Evolutionary conservation across 176 grass and related monocot species (phyloP).

Genomic region (Elymus sibiricus): DNA sequence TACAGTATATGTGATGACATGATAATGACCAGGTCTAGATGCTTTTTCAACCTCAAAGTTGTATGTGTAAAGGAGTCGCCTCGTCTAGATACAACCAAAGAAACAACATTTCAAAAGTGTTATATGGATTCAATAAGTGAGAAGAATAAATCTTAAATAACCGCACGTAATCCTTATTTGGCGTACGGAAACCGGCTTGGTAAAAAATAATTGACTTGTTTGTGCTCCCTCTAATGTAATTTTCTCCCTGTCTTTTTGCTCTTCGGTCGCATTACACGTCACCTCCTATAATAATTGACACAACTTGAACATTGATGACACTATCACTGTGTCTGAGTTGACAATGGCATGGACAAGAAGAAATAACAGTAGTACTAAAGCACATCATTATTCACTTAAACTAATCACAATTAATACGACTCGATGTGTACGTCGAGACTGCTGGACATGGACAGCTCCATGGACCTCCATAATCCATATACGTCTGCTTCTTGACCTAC

Average conservation of each 20-base stretch:
- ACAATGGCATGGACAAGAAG: neutral
- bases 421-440: conserved; percentile 1
- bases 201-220: neutral
- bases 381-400: neutral
- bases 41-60: neutral
- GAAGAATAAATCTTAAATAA: neutral
- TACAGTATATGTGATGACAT: neutral
- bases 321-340: neutral
- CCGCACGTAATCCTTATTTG: neutral
- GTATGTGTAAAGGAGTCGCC: no score
- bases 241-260: neutral
- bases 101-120: neutral
- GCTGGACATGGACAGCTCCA: conserved; percentile 26
- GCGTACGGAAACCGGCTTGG: neutral
- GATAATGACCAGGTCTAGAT: conserved; percentile 1
- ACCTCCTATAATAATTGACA: neutral
- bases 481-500: neutral
- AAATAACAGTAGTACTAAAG: neutral
- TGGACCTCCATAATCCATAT: conserved; percentile 25
- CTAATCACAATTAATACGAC: neutral
- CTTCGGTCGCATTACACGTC: neutral
- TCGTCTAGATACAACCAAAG: neutral
- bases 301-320: neutral
- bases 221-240: neutral
- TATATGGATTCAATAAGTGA: neutral